These are phyloP conservation scores for Sedum album DNA, from an alignment of 164 flowering plant genomes.

Conservation along the genomic window DNA sequence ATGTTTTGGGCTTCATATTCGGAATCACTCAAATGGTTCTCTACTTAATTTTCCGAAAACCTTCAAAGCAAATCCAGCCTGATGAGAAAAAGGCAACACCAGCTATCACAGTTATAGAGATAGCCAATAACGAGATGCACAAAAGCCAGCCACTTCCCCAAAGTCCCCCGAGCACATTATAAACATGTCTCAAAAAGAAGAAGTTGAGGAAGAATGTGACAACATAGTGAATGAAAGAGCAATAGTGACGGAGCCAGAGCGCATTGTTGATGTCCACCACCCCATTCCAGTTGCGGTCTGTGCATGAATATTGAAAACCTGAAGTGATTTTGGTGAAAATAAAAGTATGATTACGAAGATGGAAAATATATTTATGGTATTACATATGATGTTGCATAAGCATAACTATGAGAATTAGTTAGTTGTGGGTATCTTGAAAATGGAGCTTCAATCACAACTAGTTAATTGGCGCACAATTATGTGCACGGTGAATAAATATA, in stretches of 20 bases:
- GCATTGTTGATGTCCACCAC: neutral
- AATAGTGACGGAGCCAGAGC: neutral
- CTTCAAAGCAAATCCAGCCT: constrained; percentile 15
- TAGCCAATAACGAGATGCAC: neutral
- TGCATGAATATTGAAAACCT: neutral
- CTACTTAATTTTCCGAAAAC: constrained; percentile 34
- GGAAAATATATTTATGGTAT: constrained; percentile 2
- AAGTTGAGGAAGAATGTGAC: neutral
- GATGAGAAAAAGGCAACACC: constrained; percentile 18
- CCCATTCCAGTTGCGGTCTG: constrained; percentile 1
- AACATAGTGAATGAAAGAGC: neutral
- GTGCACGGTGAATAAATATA: neutral
- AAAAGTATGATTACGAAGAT: neutral
- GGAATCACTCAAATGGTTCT: constrained; percentile 59
- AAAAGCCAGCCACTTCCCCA: neutral
- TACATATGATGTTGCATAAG: too few species aligned
- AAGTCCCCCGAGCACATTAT: neutral
- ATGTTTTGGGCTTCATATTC: constrained; percentile 46
- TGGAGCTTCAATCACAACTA: neutral
- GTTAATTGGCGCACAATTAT: too few species aligned
- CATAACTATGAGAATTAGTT: neutral
- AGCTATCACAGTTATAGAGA: neutral
- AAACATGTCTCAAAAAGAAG: neutral
- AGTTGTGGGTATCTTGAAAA: neutral
- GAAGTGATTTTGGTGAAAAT: neutral